Conservation (phyloP, 169 alveolate species). For the Toxoplasma gondii region DNA sequence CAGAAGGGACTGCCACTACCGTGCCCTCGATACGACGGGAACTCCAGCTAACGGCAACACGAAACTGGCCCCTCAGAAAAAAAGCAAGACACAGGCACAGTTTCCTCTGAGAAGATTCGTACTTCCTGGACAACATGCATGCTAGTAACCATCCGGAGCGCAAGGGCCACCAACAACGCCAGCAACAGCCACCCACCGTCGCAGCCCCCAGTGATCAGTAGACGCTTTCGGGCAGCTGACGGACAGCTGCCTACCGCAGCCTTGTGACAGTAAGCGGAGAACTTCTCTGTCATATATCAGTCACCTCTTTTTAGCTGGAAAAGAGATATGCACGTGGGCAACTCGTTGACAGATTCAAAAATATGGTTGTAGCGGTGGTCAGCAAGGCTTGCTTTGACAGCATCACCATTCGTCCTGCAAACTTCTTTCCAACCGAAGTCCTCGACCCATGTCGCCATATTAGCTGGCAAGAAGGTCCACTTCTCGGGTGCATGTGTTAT, state of each 20-base stretch:
- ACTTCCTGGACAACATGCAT: no score
- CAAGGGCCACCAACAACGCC: neutral
- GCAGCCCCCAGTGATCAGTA: neutral
- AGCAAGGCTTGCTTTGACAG: neutral
- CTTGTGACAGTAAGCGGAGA: neutral
- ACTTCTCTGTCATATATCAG: neutral
- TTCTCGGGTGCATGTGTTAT: neutral
- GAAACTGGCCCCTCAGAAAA: no score
- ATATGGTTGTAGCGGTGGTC: neutral
- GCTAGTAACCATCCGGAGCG: no score
- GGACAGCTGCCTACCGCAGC: neutral
- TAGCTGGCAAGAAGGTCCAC: neutral
- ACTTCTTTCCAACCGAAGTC: constrained; percentile 1
- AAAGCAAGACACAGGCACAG: no score
- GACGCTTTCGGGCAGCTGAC: no score
- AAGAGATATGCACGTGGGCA: constrained; percentile 4
- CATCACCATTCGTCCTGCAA: neutral
- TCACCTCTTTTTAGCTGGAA: neutral
- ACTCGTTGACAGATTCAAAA: constrained; percentile 14
- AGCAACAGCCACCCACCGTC: neutral
- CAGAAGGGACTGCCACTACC: no score
- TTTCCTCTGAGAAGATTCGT: no score
- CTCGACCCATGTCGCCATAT: neutral
- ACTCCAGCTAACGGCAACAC: no score
- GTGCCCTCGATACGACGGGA: no score